Evolutionary conservation across 768 basidiomycete genomes (phyloP).

Genomic region (Hypholoma sublateritium): DNA sequence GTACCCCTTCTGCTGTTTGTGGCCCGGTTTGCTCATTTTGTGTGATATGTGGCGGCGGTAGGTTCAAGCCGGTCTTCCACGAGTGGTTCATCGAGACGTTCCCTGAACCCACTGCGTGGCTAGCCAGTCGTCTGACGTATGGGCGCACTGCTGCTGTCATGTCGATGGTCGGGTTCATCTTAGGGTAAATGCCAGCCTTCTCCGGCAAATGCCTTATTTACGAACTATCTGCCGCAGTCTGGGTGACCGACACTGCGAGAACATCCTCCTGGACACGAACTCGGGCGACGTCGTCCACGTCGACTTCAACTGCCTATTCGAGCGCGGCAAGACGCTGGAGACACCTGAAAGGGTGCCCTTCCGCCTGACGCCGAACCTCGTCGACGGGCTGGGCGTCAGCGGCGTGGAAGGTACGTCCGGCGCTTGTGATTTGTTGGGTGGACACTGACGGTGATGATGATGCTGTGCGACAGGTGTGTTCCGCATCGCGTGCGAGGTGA

Average conservation of each 20-base stretch:
- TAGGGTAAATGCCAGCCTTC: slow-evolving; percentile 61
- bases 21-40: neutral
- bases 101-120: slow-evolving; percentile 95
- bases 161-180: slow-evolving; percentile 97
- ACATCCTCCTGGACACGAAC: slow-evolving; percentile 87
- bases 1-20: neutral
- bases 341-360: slow-evolving; percentile 93
- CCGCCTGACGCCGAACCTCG: slow-evolving; percentile 88
- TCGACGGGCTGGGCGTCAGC: slow-evolving; percentile 90
- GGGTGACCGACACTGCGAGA: slow-evolving; percentile 97
- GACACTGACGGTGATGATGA: neutral
- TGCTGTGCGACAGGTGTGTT: slow-evolving; percentile 63
- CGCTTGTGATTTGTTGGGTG: too few relatives aligned
- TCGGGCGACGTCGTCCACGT: slow-evolving; percentile 94
- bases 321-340: slow-evolving; percentile 87
- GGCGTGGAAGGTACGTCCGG: slow-evolving; percentile 75
- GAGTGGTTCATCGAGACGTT: slow-evolving; percentile 98
- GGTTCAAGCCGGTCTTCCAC: slow-evolving; percentile 85
- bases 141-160: slow-evolving; percentile 92
- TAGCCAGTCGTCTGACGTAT: slow-evolving; percentile 84
- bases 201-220: neutral
- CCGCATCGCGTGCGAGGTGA: slow-evolving; percentile 88
- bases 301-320: slow-evolving; percentile 97
- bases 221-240: slow-evolving; percentile 50
- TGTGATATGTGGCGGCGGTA: slow-evolving; percentile 24